phyloP scores from a whole-genome alignment of 192 early-diverging fungal genomes.

The Coemansia sp. region DNA sequence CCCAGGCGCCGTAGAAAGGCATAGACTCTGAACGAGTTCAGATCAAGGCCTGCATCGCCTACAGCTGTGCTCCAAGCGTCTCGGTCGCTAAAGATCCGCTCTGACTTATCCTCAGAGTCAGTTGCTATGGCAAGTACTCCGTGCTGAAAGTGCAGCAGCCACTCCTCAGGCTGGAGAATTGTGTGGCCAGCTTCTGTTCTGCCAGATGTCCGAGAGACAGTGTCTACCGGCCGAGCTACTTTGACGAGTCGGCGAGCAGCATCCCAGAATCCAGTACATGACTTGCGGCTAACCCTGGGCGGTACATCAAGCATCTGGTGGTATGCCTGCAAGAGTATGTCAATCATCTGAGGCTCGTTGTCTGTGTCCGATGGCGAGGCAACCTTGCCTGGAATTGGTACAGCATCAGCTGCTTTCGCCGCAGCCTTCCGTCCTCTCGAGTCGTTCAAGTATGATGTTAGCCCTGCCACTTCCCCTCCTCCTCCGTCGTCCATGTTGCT shows the following conservation, averaged over 20 bases:
- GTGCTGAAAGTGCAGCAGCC: slow-evolving; percentile 40
- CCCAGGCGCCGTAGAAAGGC: slow-evolving; percentile 38
- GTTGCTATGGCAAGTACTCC: slow-evolving; percentile 17
- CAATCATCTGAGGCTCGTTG: slow-evolving; percentile 17
- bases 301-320: slow-evolving; percentile 30
- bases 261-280: slow-evolving; percentile 17
- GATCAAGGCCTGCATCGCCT: slow-evolving; percentile 9
- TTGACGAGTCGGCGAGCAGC: slow-evolving; percentile 7
- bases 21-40: slow-evolving; percentile 34
- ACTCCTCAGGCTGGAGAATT: slow-evolving; percentile 40
- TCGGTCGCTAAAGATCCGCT: background rate
- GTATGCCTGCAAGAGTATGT: slow-evolving; percentile 23
- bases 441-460: slow-evolving; percentile 24
- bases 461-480: background rate
- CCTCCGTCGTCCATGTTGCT: background rate
- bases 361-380: slow-evolving; percentile 17
- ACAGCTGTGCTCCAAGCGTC: slow-evolving; percentile 22
- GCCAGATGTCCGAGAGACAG: slow-evolving; percentile 32
- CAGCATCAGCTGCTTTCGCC: background rate
- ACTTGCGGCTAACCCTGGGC: slow-evolving; percentile 24
- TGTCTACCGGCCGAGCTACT: slow-evolving; percentile 27
- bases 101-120: background rate
- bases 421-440: background rate
- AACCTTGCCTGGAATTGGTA: slow-evolving; percentile 18
- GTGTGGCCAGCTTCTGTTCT: slow-evolving; percentile 9